A percentile compares a stretch with the other conserved stretches of the same genome.
These are phyloP conservation scores for Fraxinus quadrangulata DNA, from an alignment of 257 asterid genomes.

Conservation along the genomic window DNA sequence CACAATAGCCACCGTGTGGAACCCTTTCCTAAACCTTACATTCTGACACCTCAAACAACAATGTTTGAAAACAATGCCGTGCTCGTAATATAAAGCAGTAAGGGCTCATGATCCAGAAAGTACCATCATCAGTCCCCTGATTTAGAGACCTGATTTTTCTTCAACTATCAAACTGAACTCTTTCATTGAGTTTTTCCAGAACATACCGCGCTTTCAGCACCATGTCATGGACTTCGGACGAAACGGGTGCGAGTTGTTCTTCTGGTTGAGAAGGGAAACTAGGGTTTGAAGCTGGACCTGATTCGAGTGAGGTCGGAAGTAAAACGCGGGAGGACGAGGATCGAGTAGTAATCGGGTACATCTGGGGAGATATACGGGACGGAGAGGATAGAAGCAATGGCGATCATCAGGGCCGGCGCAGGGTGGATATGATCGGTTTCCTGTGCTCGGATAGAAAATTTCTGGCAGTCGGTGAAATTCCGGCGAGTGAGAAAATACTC, in stretches of 20 bases:
- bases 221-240: constrained; percentile 45
- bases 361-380: constrained; percentile 31
- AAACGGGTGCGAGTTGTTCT: constrained; percentile 38
- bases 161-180: constrained; percentile 42
- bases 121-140: constrained; percentile 22
- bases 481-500: constrained; percentile 37
- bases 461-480: constrained; percentile 42
- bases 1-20: constrained; percentile 44
- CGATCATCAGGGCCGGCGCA: constrained; percentile 37
- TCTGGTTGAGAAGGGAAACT: constrained; percentile 41
- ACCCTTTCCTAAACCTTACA: constrained; percentile 42
- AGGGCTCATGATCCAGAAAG: constrained; percentile 74
- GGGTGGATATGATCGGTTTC: constrained; percentile 41
- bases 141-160: constrained; percentile 17
- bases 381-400: constrained; percentile 47
- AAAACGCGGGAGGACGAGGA: constrained; percentile 49
- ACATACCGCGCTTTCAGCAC: constrained; percentile 44
- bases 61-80: constrained; percentile 32
- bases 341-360: constrained; percentile 42
- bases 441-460: constrained; percentile 44
- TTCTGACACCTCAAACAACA: constrained; percentile 62
- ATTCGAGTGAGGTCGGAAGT: constrained; percentile 37
- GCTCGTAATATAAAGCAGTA: constrained; percentile 60
- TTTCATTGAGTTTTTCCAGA: constrained; percentile 28
- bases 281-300: constrained; percentile 29